A percentile compares a stretch with the other conserved stretches of the same genome.
Evolutionary conservation across 2,329 filamentous ascomycete genomes (phyloP).

Genomic region (Fusarium circinatum): DNA sequence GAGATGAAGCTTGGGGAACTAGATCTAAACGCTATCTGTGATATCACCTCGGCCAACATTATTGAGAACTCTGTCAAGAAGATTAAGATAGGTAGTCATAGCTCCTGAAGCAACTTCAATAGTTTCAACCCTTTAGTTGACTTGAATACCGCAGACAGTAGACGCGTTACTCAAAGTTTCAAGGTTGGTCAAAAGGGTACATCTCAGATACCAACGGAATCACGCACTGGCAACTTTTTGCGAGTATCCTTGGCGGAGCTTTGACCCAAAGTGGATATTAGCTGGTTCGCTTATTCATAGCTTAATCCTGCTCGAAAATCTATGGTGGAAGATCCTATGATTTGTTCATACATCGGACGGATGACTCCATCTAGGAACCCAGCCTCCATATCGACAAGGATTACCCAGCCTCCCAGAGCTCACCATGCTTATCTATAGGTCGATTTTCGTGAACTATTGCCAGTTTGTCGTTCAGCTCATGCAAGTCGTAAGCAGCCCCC

Average conservation of each 20-base stretch:
- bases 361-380: background rate
- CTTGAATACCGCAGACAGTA: background rate
- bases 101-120: background rate
- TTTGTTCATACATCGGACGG: background rate
- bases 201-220: background rate
- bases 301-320: background rate
- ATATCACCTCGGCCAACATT: background rate
- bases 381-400: background rate
- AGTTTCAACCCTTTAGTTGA: background rate
- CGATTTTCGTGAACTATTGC: background rate
- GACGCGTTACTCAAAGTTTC: background rate
- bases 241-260: background rate
- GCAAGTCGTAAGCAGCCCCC: background rate
- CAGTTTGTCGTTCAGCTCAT: background rate
- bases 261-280: background rate
- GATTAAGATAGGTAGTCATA: background rate
- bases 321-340: background rate
- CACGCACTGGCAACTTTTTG: background rate
- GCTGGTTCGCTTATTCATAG: background rate
- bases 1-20: constrained; percentile 1
- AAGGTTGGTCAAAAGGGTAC: background rate
- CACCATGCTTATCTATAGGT: background rate
- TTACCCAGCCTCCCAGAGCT: background rate
- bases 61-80: background rate
- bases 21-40: background rate